Evolutionary conservation across 768 basidiomycete genomes (phyloP).

Genomic region (Mycena amicta): DNA sequence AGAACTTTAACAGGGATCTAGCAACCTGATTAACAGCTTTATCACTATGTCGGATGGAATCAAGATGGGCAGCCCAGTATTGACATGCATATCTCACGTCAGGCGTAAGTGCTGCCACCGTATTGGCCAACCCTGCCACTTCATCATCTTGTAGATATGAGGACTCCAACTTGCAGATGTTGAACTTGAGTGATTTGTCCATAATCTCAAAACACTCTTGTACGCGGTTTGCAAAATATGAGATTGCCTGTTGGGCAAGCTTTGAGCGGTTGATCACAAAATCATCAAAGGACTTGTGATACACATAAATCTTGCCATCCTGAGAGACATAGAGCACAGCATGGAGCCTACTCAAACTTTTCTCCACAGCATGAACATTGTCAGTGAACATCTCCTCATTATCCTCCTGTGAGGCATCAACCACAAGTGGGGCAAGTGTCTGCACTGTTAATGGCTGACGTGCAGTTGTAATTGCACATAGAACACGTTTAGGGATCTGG

Average conservation of each 20-base stretch:
- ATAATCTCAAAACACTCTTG: conserved; percentile 2
- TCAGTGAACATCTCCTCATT: not conserved
- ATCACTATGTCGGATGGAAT: not conserved
- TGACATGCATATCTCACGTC: conserved; percentile 5
- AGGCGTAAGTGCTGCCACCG: too few species aligned
- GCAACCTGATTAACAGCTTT: not conserved
- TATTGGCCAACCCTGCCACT: too few species aligned
- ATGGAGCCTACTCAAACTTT: too few species aligned
- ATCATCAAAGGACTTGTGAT: conserved; percentile 8
- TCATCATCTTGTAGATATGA: conserved; percentile 8
- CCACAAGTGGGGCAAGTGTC: conserved; percentile 1
- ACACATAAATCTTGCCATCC: not conserved
- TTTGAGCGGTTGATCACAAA: not conserved
- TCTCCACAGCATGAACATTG: too few species aligned
- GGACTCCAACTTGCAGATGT: conserved; percentile 7
- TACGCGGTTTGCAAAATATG: not conserved
- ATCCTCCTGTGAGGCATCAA: not conserved
- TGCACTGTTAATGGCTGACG: not conserved
- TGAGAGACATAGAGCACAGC: conserved; percentile 3
- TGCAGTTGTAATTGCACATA: not conserved
- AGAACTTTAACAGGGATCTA: not conserved
- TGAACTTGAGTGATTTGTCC: conserved; percentile 8
- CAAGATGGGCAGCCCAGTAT: conserved; percentile 7
- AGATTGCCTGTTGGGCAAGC: not conserved
- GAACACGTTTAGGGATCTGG: not conserved